A percentile compares a stretch with the other conserved stretches of the same genome.
Evolutionary conservation across 345 rosid genomes (phyloP).

Genomic region (Lenwebbia sp.): DNA sequence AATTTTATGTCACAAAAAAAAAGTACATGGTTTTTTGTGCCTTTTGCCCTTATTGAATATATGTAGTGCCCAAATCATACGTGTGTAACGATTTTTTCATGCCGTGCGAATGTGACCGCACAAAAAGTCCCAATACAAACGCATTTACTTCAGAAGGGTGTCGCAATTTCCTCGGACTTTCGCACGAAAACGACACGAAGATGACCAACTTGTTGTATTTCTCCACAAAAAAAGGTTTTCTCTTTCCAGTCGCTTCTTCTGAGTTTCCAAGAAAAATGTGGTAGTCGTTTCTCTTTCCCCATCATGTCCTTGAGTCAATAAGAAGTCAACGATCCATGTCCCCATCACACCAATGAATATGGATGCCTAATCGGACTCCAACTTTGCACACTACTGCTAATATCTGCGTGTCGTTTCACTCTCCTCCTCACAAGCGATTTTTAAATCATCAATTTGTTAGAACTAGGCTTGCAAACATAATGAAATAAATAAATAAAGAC

Average conservation of each 20-base stretch:
- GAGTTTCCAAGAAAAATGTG: background rate
- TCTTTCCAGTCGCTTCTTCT: background rate
- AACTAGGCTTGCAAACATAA: no score
- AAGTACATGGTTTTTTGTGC: no score
- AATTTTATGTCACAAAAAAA: no score
- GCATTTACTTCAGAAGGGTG: background rate
- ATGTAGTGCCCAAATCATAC: background rate
- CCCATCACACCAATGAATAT: background rate
- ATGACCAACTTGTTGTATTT: background rate
- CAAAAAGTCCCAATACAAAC: background rate
- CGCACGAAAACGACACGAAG: background rate
- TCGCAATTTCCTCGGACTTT: background rate
- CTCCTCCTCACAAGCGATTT: background rate
- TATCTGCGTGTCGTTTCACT: background rate
- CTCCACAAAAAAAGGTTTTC: background rate
- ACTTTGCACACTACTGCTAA: background rate
- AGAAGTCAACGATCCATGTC: background rate
- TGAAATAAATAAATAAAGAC: no score
- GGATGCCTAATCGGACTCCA: background rate
- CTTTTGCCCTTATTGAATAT: background rate
- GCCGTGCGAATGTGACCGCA: background rate
- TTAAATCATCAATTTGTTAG: background rate
- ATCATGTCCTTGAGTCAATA: background rate
- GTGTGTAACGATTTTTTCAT: background rate
- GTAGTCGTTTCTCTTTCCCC: background rate